Evolutionary conservation across 768 basidiomycete genomes (phyloP), one percentile per base, ranked within the genome.

Genomic region (Leccinellum rugosiceps): DNA sequence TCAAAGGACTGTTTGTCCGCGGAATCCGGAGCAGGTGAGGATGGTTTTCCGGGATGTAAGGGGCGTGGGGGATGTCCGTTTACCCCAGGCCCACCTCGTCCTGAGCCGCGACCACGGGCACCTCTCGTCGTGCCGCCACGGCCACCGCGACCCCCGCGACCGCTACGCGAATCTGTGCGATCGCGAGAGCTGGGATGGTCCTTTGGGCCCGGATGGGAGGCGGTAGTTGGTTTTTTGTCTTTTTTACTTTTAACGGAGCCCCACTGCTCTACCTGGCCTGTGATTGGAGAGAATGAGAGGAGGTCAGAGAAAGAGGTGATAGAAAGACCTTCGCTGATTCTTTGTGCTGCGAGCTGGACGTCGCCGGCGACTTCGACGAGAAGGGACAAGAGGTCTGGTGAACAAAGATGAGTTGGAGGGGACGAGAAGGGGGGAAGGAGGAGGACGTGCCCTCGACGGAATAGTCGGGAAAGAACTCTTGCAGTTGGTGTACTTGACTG

Each of bases 221-320:
- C 44, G 19, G 77, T 50, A 13, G 80, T 64, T 0, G 61, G 45
- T 74, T 90, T 92, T 80, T 92, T 92, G 72, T 93, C 90, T 78
- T 91, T 94, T 83, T 92, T 93, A 73, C 83, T 87, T 60, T 83
- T 84, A 56, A 92, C 91, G 54, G 89, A 83, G 52, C 83, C 90
- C 91, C 91, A 94, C 67, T 87, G 88, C 70, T 86, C 83, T 48
- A 80, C 87, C 62, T 79, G 78, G 66, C 91, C 91, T 93, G 68
- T 52, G 50, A 55, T 32, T 57, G 25, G 34, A 54, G 44, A 56
- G 56, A 34, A 32, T 66, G 52, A 70, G 59, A 35, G 34, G 21
- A 5, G 19, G 45, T 30, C 14, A 38, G 35, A 5, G 46, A 19
- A 38, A 38, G 15, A 3, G 11, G 47, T 41, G 9, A 31, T 9